These are phyloP conservation scores for Chenopodium album DNA, from an alignment of 148 eudicot species.

Conservation along the genomic window DNA sequence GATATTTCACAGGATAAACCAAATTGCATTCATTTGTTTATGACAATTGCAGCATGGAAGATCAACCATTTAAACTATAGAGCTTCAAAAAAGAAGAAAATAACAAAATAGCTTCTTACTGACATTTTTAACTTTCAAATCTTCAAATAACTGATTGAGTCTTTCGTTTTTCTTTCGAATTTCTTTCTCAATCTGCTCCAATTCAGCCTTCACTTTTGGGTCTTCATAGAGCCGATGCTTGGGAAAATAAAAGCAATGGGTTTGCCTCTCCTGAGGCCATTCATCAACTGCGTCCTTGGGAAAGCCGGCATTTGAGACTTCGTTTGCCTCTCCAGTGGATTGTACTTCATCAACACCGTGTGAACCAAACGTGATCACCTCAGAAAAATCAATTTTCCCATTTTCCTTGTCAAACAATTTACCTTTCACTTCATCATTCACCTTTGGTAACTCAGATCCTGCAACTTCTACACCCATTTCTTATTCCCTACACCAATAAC, in stretches of 20 bases:
- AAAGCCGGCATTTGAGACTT: constrained; percentile 38
- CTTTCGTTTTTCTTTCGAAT: constrained; percentile 46
- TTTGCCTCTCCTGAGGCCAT: constrained; percentile 60
- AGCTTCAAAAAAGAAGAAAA: background rate
- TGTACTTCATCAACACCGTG: constrained; percentile 54
- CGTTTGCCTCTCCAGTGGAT: constrained; percentile 38
- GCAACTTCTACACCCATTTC: constrained; percentile 46
- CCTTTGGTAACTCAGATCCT: constrained; percentile 52
- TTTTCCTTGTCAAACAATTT: constrained; percentile 40
- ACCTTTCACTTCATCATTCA: constrained; percentile 36
- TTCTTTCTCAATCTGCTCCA: constrained; percentile 62
- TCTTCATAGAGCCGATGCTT: constrained; percentile 66
- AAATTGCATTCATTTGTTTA: background rate
- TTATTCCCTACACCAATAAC: constrained; percentile 18
- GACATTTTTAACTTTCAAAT: constrained; percentile 58
- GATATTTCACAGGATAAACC: background rate
- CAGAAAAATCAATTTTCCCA: constrained; percentile 37
- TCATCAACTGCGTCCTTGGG: constrained; percentile 81
- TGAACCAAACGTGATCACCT: constrained; percentile 60
- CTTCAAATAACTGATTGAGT: constrained; percentile 45
- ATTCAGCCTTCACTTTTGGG: constrained; percentile 55
- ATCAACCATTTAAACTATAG: background rate
- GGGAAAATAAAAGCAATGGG: constrained; percentile 59
- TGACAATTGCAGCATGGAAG: background rate
- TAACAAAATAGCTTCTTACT: constrained; percentile 1